These are phyloP conservation scores for Tuber umbilicatum DNA, from an alignment of 495 filamentous ascomycete genomes.

Conservation along the genomic window DNA sequence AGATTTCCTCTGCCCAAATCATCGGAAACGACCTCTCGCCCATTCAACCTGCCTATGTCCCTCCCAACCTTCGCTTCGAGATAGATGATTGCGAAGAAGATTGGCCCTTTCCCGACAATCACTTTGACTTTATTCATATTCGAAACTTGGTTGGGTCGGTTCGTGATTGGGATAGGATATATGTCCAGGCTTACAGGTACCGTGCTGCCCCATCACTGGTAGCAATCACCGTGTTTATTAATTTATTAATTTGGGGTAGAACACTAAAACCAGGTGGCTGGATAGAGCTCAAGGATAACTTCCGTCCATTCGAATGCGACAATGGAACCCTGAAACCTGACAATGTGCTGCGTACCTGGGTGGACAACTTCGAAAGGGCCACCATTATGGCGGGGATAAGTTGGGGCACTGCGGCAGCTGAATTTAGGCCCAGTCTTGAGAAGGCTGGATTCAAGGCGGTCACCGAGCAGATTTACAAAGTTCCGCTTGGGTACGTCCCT, in stretches of 20 bases:
- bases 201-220: conserved; percentile 5
- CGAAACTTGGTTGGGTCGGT: conserved; percentile 49
- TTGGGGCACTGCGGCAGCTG: conserved; percentile 27
- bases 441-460: conserved; percentile 20
- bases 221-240: neutral
- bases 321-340: conserved; percentile 45
- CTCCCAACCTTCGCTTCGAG: conserved; percentile 47
- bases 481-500: conserved; percentile 26
- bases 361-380: conserved; percentile 22
- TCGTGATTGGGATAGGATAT: conserved; percentile 48
- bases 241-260: conserved; percentile 13
- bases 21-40: conserved; percentile 38
- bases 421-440: conserved; percentile 21
- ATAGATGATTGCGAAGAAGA: conserved; percentile 49
- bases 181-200: conserved; percentile 46
- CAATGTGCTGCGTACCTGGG: conserved; percentile 22
- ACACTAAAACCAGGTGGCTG: conserved; percentile 50
- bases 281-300: conserved; percentile 50
- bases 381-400: conserved; percentile 10
- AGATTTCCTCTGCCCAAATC: conserved; percentile 6
- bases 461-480: conserved; percentile 18
- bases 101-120: conserved; percentile 45
- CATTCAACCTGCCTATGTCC: conserved; percentile 34
- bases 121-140: conserved; percentile 46
- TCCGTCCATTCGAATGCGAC: conserved; percentile 47